These are phyloP conservation scores for Chromosphaera perkinsii DNA, from an alignment of 208 protist genomes.

Conservation along the genomic window DNA sequence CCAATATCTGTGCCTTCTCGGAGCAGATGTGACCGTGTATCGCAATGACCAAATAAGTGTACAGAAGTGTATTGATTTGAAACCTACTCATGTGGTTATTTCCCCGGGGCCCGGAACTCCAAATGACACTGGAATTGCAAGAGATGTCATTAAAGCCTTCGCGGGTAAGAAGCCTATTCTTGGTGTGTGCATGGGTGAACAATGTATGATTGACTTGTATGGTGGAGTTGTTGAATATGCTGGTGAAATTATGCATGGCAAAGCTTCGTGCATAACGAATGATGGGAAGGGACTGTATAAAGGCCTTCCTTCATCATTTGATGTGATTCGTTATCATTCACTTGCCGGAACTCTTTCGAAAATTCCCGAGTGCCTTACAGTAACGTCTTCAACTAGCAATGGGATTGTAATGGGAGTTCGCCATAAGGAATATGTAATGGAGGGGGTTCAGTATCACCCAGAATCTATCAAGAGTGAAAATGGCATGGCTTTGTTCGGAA, in stretches of 20 bases:
- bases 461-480: conserved; percentile 53
- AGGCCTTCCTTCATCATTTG: conserved; percentile 14
- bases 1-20: conserved; percentile 44
- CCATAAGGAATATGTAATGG: conserved; percentile 34
- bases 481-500: conserved; percentile 43
- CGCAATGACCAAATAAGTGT: conserved; percentile 41
- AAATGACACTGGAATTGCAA: conserved; percentile 6
- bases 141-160: conserved; percentile 14
- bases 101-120: conserved; percentile 47
- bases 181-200: conserved; percentile 45
- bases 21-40: conserved; percentile 20
- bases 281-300: conserved; percentile 41
- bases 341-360: conserved; percentile 26
- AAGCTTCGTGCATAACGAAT: conserved; percentile 40
- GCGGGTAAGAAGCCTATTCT: conserved; percentile 23
- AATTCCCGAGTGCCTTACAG: conserved; percentile 27
- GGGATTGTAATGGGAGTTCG: conserved; percentile 54
- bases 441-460: conserved; percentile 57
- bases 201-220: conserved; percentile 44
- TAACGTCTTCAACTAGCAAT: conserved; percentile 6
- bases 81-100: conserved; percentile 46
- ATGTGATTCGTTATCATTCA: conserved; percentile 52
- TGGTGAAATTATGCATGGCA: conserved; percentile 54
- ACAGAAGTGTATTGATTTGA: conserved; percentile 38
- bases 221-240: conserved; percentile 37